These are phyloP conservation scores for Crithidia mellificae DNA, from an alignment of 208 protist species.

Conservation along the genomic window DNA sequence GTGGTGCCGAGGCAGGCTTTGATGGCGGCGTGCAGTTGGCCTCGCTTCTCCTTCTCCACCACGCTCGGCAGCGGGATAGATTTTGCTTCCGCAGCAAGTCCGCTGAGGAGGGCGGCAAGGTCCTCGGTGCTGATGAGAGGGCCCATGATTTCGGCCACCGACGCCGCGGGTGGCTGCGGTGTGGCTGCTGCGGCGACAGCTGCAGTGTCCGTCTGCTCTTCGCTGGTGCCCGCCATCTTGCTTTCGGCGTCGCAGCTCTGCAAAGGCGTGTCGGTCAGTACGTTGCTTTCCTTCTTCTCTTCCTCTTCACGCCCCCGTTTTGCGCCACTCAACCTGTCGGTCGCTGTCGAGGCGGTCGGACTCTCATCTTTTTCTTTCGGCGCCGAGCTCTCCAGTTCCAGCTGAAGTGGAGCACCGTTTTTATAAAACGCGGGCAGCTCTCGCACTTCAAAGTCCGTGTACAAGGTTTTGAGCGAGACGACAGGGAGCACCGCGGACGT, in stretches of 20 bases:
- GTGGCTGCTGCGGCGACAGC: neutral
- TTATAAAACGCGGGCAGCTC: constrained; percentile 70
- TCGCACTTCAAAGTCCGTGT: constrained; percentile 89
- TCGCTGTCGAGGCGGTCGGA: neutral
- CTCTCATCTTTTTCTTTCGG: neutral
- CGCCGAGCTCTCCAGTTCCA: constrained; percentile 42
- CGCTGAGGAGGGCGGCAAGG: constrained; percentile 38
- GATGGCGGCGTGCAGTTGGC: constrained; percentile 62
- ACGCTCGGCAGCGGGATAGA: constrained; percentile 41
- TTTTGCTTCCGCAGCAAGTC: constrained; percentile 30
- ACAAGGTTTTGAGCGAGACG: constrained; percentile 80
- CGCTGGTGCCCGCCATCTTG: neutral
- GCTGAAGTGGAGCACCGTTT: constrained; percentile 56
- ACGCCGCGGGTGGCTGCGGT: neutral
- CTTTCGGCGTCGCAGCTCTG: no score
- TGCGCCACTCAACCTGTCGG: neutral
- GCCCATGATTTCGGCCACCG: constrained; percentile 26
- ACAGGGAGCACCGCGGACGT: constrained; percentile 21
- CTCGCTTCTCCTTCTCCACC: constrained; percentile 62
- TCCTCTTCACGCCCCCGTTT: constrained; percentile 20
- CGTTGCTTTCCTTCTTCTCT: neutral
- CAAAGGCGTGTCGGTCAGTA: no score
- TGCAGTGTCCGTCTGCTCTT: neutral
- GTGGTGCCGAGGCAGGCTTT: constrained; percentile 51
- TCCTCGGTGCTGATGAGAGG: constrained; percentile 50